Evolutionary conservation across 139 green algal genomes (phyloP).

Genomic region (Dunaliella primolecta): DNA sequence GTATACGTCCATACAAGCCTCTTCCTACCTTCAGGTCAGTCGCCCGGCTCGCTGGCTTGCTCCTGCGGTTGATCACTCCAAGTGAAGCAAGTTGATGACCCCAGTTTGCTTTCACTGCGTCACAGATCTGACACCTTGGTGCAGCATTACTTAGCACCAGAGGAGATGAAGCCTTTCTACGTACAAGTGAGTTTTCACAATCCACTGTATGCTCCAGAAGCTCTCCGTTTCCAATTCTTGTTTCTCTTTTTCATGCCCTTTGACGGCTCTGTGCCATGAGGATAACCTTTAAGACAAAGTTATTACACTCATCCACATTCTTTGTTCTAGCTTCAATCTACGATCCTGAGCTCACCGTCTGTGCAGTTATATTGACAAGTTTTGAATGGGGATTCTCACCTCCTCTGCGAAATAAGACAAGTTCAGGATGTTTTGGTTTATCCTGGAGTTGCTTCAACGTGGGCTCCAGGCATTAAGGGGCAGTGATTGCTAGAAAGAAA

Average conservation of each 20-base stretch:
- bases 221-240: background rate
- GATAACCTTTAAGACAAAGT: background rate
- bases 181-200: conserved; percentile 26
- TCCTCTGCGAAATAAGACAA: no score
- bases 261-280: background rate
- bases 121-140: conserved; percentile 18
- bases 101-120: background rate
- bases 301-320: background rate
- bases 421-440: no score
- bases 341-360: background rate
- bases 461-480: no score
- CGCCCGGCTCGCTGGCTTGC: conserved; percentile 26
- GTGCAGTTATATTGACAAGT: background rate
- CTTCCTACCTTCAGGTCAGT: conserved; percentile 54
- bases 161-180: conserved; percentile 59
- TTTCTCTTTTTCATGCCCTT: background rate
- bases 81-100: background rate
- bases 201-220: background rate
- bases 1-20: conserved; percentile 56
- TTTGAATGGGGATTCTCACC: background rate
- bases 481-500: no score
- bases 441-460: no score
- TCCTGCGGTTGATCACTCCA: background rate
- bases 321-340: background rate
- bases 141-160: conserved; percentile 58